Conservation (phyloP, 768 basidiomycete genomes). For the Coprinopsis cinerea region DNA sequence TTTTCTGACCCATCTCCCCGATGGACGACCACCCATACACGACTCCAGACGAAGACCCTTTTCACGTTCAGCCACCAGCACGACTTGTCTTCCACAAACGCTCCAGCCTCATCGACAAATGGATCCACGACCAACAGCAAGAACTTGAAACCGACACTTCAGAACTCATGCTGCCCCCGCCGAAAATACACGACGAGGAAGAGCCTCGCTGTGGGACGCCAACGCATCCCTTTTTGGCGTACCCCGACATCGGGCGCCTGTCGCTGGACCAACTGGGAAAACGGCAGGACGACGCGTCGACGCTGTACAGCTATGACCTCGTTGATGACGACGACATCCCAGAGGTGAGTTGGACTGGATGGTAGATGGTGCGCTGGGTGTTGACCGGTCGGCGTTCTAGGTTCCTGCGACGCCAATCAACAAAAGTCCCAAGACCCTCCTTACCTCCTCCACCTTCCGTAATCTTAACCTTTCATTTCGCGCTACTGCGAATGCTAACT, state of each 20-base stretch:
- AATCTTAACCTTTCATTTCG: slow-evolving; percentile 42
- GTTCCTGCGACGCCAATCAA: slow-evolving; percentile 26
- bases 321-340: slow-evolving; percentile 49
- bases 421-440: slow-evolving; percentile 26
- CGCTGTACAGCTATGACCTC: slow-evolving; percentile 42
- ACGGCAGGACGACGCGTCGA: slow-evolving; percentile 2
- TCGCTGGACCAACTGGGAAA: slow-evolving; percentile 22
- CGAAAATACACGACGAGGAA: not conserved
- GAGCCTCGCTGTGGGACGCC: slow-evolving; percentile 19
- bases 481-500: slow-evolving; percentile 32
- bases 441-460: slow-evolving; percentile 32
- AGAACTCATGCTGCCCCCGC: slow-evolving; percentile 3
- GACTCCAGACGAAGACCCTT: slow-evolving; percentile 47
- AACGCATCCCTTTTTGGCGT: slow-evolving; percentile 35
- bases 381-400: slow-evolving; percentile 18
- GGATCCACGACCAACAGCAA: slow-evolving; percentile 45
- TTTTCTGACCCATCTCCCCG: not conserved
- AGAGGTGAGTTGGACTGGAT: slow-evolving; percentile 14
- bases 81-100: slow-evolving; percentile 27
- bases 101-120: slow-evolving; percentile 47
- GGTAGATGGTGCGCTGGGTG: slow-evolving; percentile 10
- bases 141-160: not conserved
- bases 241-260: slow-evolving; percentile 31
- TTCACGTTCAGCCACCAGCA: slow-evolving; percentile 32
- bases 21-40: slow-evolving; percentile 44